Evolutionary conservation across 441 rosid genomes (phyloP).

Genomic region (Croton setiger): DNA sequence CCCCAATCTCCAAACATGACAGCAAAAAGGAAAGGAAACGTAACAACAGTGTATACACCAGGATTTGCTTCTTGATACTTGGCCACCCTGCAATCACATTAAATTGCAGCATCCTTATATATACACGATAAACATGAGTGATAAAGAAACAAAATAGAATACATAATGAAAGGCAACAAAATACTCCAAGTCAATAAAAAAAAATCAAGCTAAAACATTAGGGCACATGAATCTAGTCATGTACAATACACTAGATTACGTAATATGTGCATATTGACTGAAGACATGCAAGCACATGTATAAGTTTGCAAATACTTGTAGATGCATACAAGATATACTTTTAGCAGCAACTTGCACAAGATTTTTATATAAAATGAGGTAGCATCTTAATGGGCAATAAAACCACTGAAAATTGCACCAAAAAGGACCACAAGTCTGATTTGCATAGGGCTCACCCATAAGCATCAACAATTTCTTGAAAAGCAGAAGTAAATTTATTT

Average conservation of each 20-base stretch:
- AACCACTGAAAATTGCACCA: background rate
- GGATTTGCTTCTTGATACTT: slow-evolving; percentile 98
- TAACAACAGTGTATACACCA: slow-evolving; percentile 71
- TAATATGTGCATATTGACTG: background rate
- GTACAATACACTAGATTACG: background rate
- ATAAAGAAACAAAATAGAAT: background rate
- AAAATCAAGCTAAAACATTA: background rate
- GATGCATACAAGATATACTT: background rate
- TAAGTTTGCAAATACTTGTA: background rate
- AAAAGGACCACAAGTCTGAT: slow-evolving; percentile 1
- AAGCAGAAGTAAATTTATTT: slow-evolving; percentile 66
- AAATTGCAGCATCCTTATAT: slow-evolving; percentile 11
- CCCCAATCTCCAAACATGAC: slow-evolving; percentile 99
- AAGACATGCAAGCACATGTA: background rate
- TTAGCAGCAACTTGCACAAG: background rate
- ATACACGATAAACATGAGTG: background rate
- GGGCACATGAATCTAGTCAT: background rate
- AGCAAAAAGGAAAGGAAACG: slow-evolving; percentile 98
- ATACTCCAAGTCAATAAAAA: background rate
- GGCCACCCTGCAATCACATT: slow-evolving; percentile 68
- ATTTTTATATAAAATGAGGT: background rate
- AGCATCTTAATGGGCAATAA: slow-evolving; percentile 1
- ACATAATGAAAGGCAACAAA: background rate
- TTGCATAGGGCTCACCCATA: slow-evolving; percentile 56
- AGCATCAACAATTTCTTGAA: slow-evolving; percentile 83